Base-by-base conservation (phyloP, 495 filamentous ascomycete species). In the Emericellopsis terricola region DNA sequence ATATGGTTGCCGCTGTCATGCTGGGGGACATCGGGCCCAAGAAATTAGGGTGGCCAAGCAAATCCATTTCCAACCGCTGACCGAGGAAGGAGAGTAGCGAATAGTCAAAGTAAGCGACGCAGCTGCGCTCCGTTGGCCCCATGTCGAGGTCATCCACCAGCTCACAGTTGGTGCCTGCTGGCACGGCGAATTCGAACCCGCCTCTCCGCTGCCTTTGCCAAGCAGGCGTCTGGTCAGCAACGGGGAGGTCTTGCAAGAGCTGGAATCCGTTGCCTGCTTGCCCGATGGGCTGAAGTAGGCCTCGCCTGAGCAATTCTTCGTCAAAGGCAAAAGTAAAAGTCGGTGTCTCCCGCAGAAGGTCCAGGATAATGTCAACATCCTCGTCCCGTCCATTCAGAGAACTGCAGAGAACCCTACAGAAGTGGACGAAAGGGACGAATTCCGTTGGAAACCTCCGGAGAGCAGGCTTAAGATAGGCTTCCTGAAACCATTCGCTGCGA, bases 401-500 rank as follows among this genome's bases (percentile, higher is more conserved):
- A 8, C 45, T 55, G 5, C 49, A 54, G 23, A 64, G 40, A 16
- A 43, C 46, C 23, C 56, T 53, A 39, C 53, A 64, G 11, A 64
- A 37, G 6, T 52, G 50, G 34, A 93, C 42, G 40, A 94, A 81
- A 3, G 89, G 83, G n/a, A 71, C 47, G 15, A 76, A 71, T 53
- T 97, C 89, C 51, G 79, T 83, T 1, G 89, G 89, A 52, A 83
- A 96, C 29, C 87, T 73, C 34, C 65, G 66, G 15, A 71, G 65
- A 2, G 89, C 71, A 38, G 67, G 57, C 15, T 57, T 51, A 23
- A 84, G 65, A 34, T 81, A 63, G 16, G 48, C 52, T 14, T 57
- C 53, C 45, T 74, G 61, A 8, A 84, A 49, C 2, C 56, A 33
- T 7, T 60, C 46, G 37, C 81, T 69, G 10, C 62, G 57, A 16